Conservation (phyloP, 306 rosid genomes). For the Benincasa hispida region DNA sequence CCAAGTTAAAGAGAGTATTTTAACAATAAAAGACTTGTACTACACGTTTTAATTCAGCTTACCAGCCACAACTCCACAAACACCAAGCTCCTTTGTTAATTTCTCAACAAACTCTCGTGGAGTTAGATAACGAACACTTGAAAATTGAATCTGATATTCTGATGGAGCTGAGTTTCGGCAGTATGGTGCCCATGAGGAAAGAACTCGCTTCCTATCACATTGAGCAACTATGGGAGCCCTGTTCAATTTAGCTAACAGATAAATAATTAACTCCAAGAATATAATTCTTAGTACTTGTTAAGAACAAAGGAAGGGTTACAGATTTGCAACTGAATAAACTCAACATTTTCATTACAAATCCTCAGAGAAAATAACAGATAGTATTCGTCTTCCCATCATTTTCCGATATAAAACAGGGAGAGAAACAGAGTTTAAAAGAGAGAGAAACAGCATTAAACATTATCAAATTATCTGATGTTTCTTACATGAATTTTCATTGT, state of each 20-base stretch:
- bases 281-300: not conserved
- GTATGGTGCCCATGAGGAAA: conserved; percentile 69
- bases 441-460: not conserved
- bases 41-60: not conserved
- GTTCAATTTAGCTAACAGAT: conserved; percentile 17
- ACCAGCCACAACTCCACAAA: conserved; percentile 87
- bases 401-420: not conserved
- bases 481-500: not conserved
- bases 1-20: not conserved
- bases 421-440: not conserved
- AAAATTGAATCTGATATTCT: conserved; percentile 66
- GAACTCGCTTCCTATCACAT: conserved; percentile 74
- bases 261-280: not conserved
- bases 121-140: conserved; percentile 63
- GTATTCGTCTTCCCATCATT: not conserved
- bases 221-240: conserved; percentile 88
- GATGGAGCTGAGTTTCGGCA: conserved; percentile 51
- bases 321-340: not conserved
- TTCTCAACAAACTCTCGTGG: conserved; percentile 81
- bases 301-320: not conserved
- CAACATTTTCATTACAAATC: not conserved
- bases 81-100: conserved; percentile 62
- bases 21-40: not conserved
- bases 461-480: not conserved
- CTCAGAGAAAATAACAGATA: not conserved